phyloP scores from a whole-genome alignment of 805 yeast species.

The Sugiyamaella chiloensis region DNA sequence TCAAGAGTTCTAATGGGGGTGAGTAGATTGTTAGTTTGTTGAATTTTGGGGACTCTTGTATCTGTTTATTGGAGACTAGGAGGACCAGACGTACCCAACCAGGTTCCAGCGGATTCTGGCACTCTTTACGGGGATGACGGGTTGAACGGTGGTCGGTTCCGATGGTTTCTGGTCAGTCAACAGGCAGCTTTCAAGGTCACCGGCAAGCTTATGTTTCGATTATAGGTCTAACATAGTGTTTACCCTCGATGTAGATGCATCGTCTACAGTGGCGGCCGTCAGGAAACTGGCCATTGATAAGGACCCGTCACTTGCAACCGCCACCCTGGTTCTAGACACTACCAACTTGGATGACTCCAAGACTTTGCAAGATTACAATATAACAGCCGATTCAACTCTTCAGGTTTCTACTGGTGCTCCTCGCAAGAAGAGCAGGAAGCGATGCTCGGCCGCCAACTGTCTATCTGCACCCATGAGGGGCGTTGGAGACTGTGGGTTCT shows the following conservation, averaged over 20 bases:
- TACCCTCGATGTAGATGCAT: conserved; percentile 22
- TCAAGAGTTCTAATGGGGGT: conserved; percentile 1
- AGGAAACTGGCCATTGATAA: conserved; percentile 30
- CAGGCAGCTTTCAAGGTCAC: neutral
- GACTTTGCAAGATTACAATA: conserved; percentile 30
- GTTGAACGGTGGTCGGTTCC: neutral
- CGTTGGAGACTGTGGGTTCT: conserved; percentile 80
- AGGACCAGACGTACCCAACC: neutral
- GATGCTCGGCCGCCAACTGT: conserved; percentile 57
- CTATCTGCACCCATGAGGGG: conserved; percentile 58
- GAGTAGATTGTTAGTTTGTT: neutral
- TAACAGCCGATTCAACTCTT: conserved; percentile 28
- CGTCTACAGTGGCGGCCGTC: conserved; percentile 33
- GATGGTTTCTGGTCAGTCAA: neutral
- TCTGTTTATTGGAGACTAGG: neutral
- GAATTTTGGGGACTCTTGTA: neutral
- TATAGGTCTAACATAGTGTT: neutral
- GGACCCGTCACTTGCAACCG: conserved; percentile 26
- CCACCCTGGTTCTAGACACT: conserved; percentile 30
- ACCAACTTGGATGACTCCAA: conserved; percentile 31
- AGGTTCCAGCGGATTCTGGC: neutral
- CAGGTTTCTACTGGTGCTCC: conserved; percentile 24
- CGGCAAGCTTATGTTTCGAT: neutral
- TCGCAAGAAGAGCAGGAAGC: conserved; percentile 37
- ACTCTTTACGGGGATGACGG: neutral